phyloP scores from a whole-genome alignment of 2,329 filamentous ascomycete species.

The Emmonsiellopsis sp. region DNA sequence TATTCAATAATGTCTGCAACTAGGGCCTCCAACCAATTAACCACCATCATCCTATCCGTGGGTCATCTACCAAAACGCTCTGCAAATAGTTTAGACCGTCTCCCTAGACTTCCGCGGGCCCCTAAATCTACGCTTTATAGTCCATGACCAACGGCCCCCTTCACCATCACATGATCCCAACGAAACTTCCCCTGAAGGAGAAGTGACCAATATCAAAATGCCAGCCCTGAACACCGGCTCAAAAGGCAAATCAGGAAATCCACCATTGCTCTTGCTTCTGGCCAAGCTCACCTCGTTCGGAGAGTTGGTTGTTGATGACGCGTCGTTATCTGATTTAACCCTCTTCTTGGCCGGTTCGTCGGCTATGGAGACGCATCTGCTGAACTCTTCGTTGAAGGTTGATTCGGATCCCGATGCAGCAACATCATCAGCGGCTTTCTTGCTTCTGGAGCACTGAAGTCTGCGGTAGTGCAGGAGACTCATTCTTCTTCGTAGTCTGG shows the following conservation, averaged over 20 bases:
- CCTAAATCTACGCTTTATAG: not conserved
- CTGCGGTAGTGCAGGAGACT: conserved; percentile 2
- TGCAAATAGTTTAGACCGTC: not conserved
- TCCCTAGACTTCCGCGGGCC: not conserved
- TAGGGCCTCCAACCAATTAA: too few species aligned
- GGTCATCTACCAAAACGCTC: too few species aligned
- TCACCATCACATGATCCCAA: conserved; percentile 10
- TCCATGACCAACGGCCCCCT: not conserved
- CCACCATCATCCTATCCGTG: too few species aligned
- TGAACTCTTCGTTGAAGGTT: not conserved
- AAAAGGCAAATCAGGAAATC: conserved; percentile 2
- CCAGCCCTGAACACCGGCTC: conserved; percentile 9
- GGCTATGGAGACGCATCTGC: not conserved
- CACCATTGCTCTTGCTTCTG: not conserved
- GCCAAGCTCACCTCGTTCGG: not conserved
- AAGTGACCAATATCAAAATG: conserved; percentile 12
- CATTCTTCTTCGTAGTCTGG: not conserved
- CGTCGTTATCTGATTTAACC: conserved; percentile 1
- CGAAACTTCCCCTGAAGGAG: conserved; percentile 8
- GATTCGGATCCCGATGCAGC: not conserved
- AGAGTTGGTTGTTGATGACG: not conserved
- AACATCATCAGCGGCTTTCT: not conserved
- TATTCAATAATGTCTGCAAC: too few species aligned
- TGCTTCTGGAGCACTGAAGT: not conserved
- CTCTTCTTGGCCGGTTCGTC: not conserved